phyloP scores from a whole-genome alignment of 345 rosid genomes.

The Camelina hispida region DNA sequence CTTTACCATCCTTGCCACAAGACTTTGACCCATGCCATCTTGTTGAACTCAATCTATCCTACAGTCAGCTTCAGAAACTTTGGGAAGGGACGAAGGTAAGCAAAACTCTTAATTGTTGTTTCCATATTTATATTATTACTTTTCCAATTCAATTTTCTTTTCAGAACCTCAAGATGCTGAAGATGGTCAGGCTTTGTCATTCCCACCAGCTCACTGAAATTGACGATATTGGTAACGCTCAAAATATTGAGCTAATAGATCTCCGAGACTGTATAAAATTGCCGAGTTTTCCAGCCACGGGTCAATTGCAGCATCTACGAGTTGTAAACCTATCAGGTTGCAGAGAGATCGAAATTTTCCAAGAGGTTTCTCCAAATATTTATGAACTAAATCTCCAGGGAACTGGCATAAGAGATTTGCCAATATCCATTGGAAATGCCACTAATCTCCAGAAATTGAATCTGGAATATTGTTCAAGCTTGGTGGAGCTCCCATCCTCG shows the following conservation, averaged over 20 bases:
- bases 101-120: no score
- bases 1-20: conserved; percentile 21
- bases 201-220: conserved; percentile 17
- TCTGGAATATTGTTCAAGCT: no score
- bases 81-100: conserved; percentile 38
- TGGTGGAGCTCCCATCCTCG: no score
- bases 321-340: conserved; percentile 26
- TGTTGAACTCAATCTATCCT: conserved; percentile 25
- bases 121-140: neutral
- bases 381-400: conserved; percentile 21
- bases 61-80: conserved; percentile 32
- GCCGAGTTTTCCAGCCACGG: conserved; percentile 4
- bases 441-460: neutral
- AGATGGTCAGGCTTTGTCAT: conserved; percentile 22
- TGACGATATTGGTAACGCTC: neutral
- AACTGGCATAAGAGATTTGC: conserved; percentile 14
- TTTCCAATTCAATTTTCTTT: neutral
- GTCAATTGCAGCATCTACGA: neutral
- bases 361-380: conserved; percentile 14
- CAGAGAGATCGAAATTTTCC: neutral
- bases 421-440: neutral
- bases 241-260: conserved; percentile 5
- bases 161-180: conserved; percentile 20
- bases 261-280: conserved; percentile 26
- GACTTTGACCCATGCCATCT: conserved; percentile 27